phyloP scores from a whole-genome alignment of 495 filamentous ascomycete species.

The Xylaria cubensis region DNA sequence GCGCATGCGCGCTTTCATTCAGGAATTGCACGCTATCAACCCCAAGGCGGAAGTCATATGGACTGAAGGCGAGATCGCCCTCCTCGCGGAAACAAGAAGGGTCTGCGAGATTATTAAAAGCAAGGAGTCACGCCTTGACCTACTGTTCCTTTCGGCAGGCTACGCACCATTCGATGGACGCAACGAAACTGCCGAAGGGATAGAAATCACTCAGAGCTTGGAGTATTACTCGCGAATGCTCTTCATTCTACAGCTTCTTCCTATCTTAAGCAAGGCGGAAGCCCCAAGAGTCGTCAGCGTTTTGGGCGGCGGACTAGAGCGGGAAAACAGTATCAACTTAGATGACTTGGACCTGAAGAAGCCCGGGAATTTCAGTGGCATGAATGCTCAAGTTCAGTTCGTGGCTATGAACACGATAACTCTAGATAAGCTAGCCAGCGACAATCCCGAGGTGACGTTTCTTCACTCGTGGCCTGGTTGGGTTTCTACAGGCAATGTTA shows the following conservation, averaged over 20 bases:
- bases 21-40: slow-evolving; percentile 42
- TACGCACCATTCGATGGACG: slow-evolving; percentile 45
- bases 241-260: slow-evolving; percentile 42
- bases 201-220: slow-evolving; percentile 38
- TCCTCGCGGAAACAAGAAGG: slow-evolving; percentile 43
- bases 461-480: slow-evolving; percentile 47
- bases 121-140: slow-evolving; percentile 41
- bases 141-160: slow-evolving; percentile 48
- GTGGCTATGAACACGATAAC: slow-evolving; percentile 29
- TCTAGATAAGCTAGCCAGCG: slow-evolving; percentile 40
- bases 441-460: slow-evolving; percentile 45
- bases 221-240: slow-evolving; percentile 47
- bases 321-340: slow-evolving; percentile 29
- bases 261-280: slow-evolving; percentile 36
- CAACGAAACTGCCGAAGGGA: slow-evolving; percentile 39
- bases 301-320: slow-evolving; percentile 42
- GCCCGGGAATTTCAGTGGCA: slow-evolving; percentile 38
- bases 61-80: slow-evolving; percentile 45
- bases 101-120: slow-evolving; percentile 42
- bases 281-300: slow-evolving; percentile 43
- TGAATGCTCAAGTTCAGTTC: slow-evolving; percentile 32
- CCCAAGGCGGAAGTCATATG: slow-evolving; percentile 46
- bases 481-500: slow-evolving; percentile 47
- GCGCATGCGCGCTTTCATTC: slow-evolving; percentile 36
- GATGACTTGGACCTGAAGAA: slow-evolving; percentile 46